Evolutionary conservation across 2,329 filamentous ascomycete genomes (phyloP).

Genomic region (Zelopaecilomyces penicillatus): DNA sequence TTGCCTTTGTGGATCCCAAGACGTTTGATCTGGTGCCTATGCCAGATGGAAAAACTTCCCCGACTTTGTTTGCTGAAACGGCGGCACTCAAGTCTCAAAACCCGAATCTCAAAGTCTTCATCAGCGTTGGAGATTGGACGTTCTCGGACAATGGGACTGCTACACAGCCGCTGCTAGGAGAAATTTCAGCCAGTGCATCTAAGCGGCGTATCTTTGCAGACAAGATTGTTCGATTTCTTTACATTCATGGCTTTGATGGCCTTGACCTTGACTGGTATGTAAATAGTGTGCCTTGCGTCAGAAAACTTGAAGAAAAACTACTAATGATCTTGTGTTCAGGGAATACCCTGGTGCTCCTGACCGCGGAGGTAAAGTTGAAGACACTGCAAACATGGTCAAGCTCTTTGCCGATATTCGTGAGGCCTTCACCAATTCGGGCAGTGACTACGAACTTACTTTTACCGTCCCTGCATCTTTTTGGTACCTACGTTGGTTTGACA

Average conservation of each 20-base stretch:
- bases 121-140: constrained; percentile 12
- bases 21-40: constrained; percentile 13
- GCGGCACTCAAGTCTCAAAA: constrained; percentile 1
- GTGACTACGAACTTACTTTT: constrained; percentile 14
- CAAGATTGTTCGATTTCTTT: constrained; percentile 21
- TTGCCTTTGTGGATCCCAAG: constrained; percentile 25
- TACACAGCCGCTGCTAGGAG: not conserved
- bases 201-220: constrained; percentile 27
- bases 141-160: constrained; percentile 7
- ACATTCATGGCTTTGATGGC: constrained; percentile 17
- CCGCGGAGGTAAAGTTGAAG: constrained; percentile 13
- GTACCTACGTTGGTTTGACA: constrained; percentile 21
- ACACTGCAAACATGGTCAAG: constrained; percentile 14
- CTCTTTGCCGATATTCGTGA: constrained; percentile 15
- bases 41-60: not conserved
- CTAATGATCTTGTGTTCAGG: not conserved
- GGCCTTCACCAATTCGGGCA: constrained; percentile 1
- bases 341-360: constrained; percentile 18
- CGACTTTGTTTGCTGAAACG: not conserved
- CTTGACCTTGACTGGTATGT: constrained; percentile 18
- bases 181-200: constrained; percentile 14
- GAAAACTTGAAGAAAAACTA: no score
- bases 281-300: not conserved
- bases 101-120: constrained; percentile 5
- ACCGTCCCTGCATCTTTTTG: constrained; percentile 20